These are phyloP conservation scores for Cordia subcordata DNA, from an alignment of 257 asterid species.

Conservation along the genomic window DNA sequence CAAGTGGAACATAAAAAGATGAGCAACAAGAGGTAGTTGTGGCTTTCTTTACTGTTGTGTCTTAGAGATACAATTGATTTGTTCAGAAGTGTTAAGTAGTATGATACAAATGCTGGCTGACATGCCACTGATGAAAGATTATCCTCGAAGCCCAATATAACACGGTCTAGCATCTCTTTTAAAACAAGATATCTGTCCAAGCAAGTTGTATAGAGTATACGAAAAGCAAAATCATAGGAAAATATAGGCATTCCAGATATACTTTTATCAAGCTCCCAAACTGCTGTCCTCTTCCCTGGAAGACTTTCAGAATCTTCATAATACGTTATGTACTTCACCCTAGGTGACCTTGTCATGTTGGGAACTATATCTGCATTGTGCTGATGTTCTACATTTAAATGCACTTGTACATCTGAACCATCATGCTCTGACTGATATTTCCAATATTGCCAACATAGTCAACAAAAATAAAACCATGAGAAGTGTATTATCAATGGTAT, in stretches of 20 bases:
- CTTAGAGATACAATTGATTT: too few species aligned
- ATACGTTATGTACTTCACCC: constrained; percentile 90
- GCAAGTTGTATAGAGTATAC: too few species aligned
- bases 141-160: too few species aligned
- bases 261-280: constrained; percentile 99
- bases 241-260: background rate
- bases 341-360: constrained; percentile 84
- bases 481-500: background rate
- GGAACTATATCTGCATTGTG: constrained; percentile 73
- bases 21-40: background rate
- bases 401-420: constrained; percentile 89
- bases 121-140: too few species aligned
- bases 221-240: too few species aligned
- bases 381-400: constrained; percentile 66
- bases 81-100: too few species aligned
- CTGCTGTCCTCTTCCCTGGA: constrained; percentile 94
- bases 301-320: constrained; percentile 94
- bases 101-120: too few species aligned
- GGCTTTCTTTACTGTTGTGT: background rate
- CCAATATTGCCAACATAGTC: too few species aligned
- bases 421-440: constrained; percentile 86
- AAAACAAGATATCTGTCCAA: too few species aligned
- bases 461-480: constrained; percentile 7
- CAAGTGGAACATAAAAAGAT: too few species aligned
- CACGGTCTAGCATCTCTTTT: too few species aligned